Conservation (phyloP, 441 rosid genomes). For the Syzygium syzygioides region DNA sequence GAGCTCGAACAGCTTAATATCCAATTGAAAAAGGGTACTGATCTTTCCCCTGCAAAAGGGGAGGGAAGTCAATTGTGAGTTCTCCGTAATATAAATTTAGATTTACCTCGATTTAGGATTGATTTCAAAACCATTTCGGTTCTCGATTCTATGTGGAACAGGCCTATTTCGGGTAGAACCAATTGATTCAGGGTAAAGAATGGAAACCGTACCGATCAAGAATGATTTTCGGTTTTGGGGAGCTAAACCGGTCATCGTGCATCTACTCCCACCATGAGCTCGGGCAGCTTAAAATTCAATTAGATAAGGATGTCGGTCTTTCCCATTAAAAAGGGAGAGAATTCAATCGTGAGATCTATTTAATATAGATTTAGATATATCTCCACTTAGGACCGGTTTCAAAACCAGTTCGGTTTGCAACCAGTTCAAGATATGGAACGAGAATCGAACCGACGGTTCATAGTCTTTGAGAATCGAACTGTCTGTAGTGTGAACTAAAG, state of each 20-base stretch:
- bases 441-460: not conserved
- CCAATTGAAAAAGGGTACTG: conserved; percentile 82
- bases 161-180: accelerated
- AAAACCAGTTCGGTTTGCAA: not conserved
- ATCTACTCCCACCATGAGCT: conserved; percentile 45
- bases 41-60: conserved; percentile 60
- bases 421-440: not conserved
- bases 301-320: conserved; percentile 82
- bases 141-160: not conserved
- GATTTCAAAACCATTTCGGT: not conserved
- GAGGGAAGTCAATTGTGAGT: not conserved
- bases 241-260: not conserved
- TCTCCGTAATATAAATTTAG: not conserved
- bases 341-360: not conserved
- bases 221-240: not conserved
- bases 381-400: not conserved
- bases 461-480: accelerated
- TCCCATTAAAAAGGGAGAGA: conserved; percentile 38
- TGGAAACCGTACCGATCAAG: not conserved
- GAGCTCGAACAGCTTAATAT: conserved; percentile 54
- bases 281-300: conserved; percentile 32
- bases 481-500: too few relatives aligned
- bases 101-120: not conserved
- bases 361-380: not conserved
- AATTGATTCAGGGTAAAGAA: not conserved